Base-by-base conservation (phyloP, 352 stramenopile genomes). In the Pythium myriotylum region DNA sequence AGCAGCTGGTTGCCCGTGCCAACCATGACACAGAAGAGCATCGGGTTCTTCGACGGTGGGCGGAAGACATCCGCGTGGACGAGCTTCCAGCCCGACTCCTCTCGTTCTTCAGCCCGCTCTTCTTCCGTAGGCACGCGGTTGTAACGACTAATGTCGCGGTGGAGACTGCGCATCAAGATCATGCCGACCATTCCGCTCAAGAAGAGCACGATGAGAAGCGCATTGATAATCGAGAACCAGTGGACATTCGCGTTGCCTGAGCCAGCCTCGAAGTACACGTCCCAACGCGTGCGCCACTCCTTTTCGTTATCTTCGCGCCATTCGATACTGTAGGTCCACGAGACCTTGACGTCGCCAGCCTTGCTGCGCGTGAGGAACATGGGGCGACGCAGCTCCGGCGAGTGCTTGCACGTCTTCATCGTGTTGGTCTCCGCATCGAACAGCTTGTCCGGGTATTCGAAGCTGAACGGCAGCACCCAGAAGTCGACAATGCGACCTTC, bases 171-270 rank as follows among this genome's bases (percentile, higher is more conserved):
- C 59, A 99, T 91, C 58, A 99, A 80, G 74, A 99, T 99, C 83
- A 99, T 98, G 41, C 95, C 96, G 56, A 99, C 97, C 94, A 99
- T 99, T 23, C 94, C 95, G 27, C 94, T 98, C 23, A 99, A 74
- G 77, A 99, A 99, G 14, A 99, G 81, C 39, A 99, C 97, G 68
- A 99, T 99, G 67, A 99, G 91, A 35, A 99, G 92, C 20, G 94
- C 98, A 63, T 99, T 99, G 68, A 99, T 97, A 70, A 99, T 99
- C 39, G 90, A 98, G 79, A 99, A 99, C 97, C 97, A 99, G 81
- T 99, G 98, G 55, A 99, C 97, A 68, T 99, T 93, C 53, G 97
- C 89, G 20, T 93, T 93, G 24, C 92, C 86, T 29, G 79, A 90
- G 24, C 89, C 84, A 23, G 80, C 86, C 60, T 96, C 86, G 51